Evolutionary conservation across 495 filamentous ascomycete species (phyloP).

Genomic region (Penicillium riverlandense): DNA sequence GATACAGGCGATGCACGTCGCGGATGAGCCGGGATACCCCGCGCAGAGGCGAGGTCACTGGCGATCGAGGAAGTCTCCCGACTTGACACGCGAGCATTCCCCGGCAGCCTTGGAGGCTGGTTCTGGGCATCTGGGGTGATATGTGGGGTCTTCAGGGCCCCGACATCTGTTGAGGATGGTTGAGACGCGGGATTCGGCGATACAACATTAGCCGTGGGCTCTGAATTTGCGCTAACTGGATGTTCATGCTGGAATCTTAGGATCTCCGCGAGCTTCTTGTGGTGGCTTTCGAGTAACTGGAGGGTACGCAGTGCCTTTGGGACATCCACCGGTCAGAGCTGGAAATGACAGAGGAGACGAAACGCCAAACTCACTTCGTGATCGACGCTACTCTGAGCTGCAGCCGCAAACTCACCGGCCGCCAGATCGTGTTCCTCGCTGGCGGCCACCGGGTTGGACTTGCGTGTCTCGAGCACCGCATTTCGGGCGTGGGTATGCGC

Average conservation of each 20-base stretch:
- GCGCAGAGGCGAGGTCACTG: conserved; percentile 80
- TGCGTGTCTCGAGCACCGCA: conserved; percentile 71
- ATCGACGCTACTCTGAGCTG: conserved; percentile 65
- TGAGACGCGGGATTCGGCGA: conserved; percentile 5
- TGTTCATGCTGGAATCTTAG: conserved; percentile 63
- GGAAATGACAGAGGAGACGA: not conserved
- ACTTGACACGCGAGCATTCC: conserved; percentile 42
- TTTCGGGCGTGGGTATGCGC: conserved; percentile 82
- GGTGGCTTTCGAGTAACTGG: conserved; percentile 77
- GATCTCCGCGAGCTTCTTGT: conserved; percentile 69
- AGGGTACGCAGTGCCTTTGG: conserved; percentile 70
- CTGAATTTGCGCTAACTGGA: conserved; percentile 26
- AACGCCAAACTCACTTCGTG: conserved; percentile 47
- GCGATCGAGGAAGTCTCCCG: conserved; percentile 82
- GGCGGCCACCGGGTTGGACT: conserved; percentile 68
- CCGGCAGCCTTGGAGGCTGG: conserved; percentile 27
- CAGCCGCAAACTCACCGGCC: conserved; percentile 82
- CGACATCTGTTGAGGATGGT: conserved; percentile 13
- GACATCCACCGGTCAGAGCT: not conserved
- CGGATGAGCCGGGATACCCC: conserved; percentile 71
- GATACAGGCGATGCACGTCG: conserved; percentile 52
- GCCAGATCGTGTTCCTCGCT: conserved; percentile 84
- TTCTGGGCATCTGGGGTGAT: conserved; percentile 24
- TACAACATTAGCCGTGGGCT: conserved; percentile 6
- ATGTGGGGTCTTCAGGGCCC: conserved; percentile 18